Conservation (phyloP, 768 basidiomycete species). For the Tremella mesenterica region DNA sequence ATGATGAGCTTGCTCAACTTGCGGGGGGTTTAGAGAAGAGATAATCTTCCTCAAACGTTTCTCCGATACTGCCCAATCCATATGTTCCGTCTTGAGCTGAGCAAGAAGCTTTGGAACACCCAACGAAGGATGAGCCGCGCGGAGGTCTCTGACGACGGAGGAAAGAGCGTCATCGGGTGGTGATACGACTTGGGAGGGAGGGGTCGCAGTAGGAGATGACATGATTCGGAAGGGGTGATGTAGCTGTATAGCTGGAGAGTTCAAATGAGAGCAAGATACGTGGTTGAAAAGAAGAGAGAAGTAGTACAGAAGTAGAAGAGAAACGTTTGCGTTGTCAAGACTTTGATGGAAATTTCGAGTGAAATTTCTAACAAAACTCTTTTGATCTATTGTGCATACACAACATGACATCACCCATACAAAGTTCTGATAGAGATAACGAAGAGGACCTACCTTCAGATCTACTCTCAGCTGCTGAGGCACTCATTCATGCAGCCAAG, state of each 20-base stretch:
- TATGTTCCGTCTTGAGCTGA: constrained; percentile 54
- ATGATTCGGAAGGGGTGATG: too few relatives aligned
- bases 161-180: constrained; percentile 62
- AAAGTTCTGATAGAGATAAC: too few relatives aligned
- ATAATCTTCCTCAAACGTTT: constrained; percentile 68
- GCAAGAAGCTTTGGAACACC: constrained; percentile 67
- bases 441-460: too few relatives aligned
- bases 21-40: constrained; percentile 52
- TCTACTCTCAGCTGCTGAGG: constrained; percentile 8
- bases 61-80: constrained; percentile 73
- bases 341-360: too few relatives aligned
- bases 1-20: constrained; percentile 17
- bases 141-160: constrained; percentile 52
- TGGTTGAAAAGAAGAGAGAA: too few relatives aligned
- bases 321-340: too few relatives aligned
- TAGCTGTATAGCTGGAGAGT: too few relatives aligned
- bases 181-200: constrained; percentile 11
- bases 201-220: too few relatives aligned
- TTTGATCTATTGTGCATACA: background rate
- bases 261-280: too few relatives aligned
- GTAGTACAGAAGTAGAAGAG: too few relatives aligned
- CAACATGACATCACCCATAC: constrained; percentile 70
- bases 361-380: too few relatives aligned
- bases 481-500: constrained; percentile 20
- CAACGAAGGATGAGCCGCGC: constrained; percentile 54